Percentiles rank a stretch among this genome's conserved stretches.
These are phyloP conservation scores for Acer saccharum DNA, from an alignment of 345 rosid genomes.

Conservation along the genomic window DNA sequence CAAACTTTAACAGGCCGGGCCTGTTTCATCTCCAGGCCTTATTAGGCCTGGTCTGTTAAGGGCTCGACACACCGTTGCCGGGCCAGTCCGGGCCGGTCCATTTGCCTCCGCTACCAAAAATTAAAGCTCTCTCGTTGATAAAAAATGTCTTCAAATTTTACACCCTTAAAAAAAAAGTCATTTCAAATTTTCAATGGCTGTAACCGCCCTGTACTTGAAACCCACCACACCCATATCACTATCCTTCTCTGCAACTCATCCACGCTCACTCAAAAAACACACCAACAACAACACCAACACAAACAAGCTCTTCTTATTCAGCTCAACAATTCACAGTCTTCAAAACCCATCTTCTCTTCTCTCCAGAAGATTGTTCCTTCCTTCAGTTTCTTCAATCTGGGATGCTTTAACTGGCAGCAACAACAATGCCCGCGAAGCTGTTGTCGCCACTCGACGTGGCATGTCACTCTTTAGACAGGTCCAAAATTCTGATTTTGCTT, in stretches of 20 bases:
- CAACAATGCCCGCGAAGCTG: slow-evolving; percentile 63
- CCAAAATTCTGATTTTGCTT: not conserved
- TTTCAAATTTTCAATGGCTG: slow-evolving; percentile 35
- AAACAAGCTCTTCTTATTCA: slow-evolving; percentile 22
- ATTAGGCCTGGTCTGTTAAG: no score
- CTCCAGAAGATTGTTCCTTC: slow-evolving; percentile 65
- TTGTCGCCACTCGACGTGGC: slow-evolving; percentile 61
- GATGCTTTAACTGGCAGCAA: slow-evolving; percentile 72
- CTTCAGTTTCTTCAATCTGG: slow-evolving; percentile 85
- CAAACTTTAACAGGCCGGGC: no score
- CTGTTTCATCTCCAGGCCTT: no score
- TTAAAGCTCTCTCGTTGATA: not conserved
- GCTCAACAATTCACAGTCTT: slow-evolving; percentile 20
- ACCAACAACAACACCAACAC: not conserved
- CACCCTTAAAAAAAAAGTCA: no score
- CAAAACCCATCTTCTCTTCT: slow-evolving; percentile 39
- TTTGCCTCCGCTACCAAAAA: no score
- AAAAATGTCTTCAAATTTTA: not conserved
- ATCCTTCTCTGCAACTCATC: slow-evolving; percentile 20
- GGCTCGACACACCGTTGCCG: no score
- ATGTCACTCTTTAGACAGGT: slow-evolving; percentile 87
- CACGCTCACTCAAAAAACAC: slow-evolving; percentile 29
- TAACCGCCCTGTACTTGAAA: slow-evolving; percentile 30
- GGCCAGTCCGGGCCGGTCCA: no score
- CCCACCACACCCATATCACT: slow-evolving; percentile 23